These are phyloP conservation scores for Lolium rigidum DNA, from an alignment of 176 grass and related monocot genomes.

Conservation along the genomic window DNA sequence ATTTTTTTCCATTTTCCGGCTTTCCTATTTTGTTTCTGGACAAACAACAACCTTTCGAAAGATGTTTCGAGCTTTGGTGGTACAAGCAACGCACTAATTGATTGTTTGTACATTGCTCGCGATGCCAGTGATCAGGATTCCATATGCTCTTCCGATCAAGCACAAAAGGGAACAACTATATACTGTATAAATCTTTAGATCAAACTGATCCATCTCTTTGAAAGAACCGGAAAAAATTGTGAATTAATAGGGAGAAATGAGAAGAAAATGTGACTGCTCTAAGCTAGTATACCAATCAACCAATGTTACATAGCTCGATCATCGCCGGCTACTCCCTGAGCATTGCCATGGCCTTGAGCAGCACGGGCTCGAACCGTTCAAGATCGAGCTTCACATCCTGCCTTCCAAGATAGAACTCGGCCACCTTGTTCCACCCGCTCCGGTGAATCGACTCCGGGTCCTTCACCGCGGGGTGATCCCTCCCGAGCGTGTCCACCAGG, in stretches of 20 bases:
- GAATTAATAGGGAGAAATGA: not conserved
- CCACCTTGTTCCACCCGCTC: constrained; percentile 69
- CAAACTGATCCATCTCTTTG: not conserved
- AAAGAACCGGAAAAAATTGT: not conserved
- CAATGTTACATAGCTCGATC: not conserved
- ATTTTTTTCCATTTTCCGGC: no score
- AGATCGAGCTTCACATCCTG: constrained; percentile 81
- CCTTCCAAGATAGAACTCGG: constrained; percentile 74
- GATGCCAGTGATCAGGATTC: not conserved
- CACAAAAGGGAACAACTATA: not conserved
- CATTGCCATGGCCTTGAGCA: constrained; percentile 63
- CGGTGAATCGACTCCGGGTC: constrained; percentile 69
- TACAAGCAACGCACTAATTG: not conserved
- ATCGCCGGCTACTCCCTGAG: constrained; percentile 41
- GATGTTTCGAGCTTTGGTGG: no score
- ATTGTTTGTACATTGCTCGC: not conserved
- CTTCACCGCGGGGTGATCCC: constrained; percentile 68
- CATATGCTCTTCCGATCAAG: not conserved
- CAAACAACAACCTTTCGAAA: no score
- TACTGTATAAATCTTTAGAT: constrained; percentile 15
- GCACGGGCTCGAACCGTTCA: constrained; percentile 59
- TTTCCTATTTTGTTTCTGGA: no score
- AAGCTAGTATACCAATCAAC: not conserved
- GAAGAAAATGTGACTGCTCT: not conserved
- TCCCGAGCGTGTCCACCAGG: constrained; percentile 64